phyloP scores from a whole-genome alignment of 2,329 filamentous ascomycete genomes.

The Claviceps cyperi region DNA sequence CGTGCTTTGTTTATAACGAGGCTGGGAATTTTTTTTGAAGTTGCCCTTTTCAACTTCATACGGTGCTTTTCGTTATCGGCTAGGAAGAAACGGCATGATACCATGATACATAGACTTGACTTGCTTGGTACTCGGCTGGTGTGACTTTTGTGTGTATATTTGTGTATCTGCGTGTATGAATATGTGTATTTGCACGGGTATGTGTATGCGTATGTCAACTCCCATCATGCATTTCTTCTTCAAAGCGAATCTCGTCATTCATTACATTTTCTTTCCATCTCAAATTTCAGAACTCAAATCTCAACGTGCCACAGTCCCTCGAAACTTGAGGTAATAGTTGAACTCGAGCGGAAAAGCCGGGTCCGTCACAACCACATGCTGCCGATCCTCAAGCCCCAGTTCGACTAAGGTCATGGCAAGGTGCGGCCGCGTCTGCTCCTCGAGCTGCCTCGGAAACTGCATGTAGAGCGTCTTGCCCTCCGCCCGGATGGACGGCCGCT shows the following conservation, averaged over 20 bases:
- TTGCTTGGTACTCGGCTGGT: no score
- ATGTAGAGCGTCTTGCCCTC: conserved; percentile 83
- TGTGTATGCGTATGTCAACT: no score
- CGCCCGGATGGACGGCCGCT: conserved; percentile 72
- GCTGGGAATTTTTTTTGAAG: conserved; percentile 1
- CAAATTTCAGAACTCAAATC: no score
- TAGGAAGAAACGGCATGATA: conserved; percentile 20
- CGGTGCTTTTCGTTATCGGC: conserved; percentile 6
- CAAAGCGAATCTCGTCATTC: neutral
- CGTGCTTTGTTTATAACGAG: no score
- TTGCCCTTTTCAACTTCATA: neutral
- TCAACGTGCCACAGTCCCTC: conserved; percentile 5
- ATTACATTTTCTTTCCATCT: neutral
- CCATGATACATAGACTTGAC: conserved; percentile 12
- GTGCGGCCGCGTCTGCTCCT: conserved; percentile 74
- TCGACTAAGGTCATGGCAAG: conserved; percentile 64
- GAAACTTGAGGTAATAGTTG: conserved; percentile 37
- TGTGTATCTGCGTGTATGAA: neutral
- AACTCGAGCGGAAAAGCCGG: conserved; percentile 70
- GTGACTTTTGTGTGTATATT: neutral
- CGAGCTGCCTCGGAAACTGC: conserved; percentile 65
- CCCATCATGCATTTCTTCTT: neutral
- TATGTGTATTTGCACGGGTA: no score
- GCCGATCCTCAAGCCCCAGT: conserved; percentile 57
- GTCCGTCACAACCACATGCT: conserved; percentile 86